Percentiles rank a stretch among this genome's conserved stretches.
Evolutionary conservation across 805 yeast genomes (phyloP).

Genomic region (Ogataea methanolica): DNA sequence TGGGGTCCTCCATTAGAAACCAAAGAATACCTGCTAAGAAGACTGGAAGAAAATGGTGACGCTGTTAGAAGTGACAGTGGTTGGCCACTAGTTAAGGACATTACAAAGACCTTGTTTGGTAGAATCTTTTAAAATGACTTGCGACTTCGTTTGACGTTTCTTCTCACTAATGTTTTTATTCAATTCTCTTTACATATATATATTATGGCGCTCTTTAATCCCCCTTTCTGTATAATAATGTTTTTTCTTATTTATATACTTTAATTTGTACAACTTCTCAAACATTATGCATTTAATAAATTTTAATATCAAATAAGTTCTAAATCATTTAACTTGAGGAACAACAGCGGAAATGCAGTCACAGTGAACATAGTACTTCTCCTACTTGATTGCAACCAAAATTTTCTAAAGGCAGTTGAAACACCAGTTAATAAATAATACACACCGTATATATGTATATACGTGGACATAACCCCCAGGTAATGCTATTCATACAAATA

Average conservation of each 20-base stretch:
- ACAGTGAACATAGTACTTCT: too few species aligned
- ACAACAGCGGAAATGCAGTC: too few species aligned
- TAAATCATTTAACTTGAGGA: too few species aligned
- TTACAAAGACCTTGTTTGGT: slow-evolving; percentile 32
- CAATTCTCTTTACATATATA: background rate
- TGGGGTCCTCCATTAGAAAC: slow-evolving; percentile 98
- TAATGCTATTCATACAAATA: too few species aligned
- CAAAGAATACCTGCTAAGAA: slow-evolving; percentile 80
- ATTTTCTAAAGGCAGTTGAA: too few species aligned
- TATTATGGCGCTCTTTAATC: too few species aligned
- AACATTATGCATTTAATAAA: too few species aligned
- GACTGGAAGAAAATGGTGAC: slow-evolving; percentile 94
- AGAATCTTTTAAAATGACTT: slow-evolving; percentile 20
- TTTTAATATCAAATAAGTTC: too few species aligned
- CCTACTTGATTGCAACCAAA: too few species aligned
- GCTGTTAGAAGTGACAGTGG: slow-evolving; percentile 85
- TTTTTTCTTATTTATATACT: background rate
- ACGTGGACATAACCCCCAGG: too few species aligned
- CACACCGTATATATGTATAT: too few species aligned
- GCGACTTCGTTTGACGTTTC: background rate
- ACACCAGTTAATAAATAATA: too few species aligned
- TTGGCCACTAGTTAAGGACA: slow-evolving; percentile 62
- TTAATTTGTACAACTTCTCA: background rate
- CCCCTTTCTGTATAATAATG: background rate
- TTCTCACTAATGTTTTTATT: background rate